Base-by-base conservation (phyloP, 306 rosid genomes). In the Carpinus viminea region DNA sequence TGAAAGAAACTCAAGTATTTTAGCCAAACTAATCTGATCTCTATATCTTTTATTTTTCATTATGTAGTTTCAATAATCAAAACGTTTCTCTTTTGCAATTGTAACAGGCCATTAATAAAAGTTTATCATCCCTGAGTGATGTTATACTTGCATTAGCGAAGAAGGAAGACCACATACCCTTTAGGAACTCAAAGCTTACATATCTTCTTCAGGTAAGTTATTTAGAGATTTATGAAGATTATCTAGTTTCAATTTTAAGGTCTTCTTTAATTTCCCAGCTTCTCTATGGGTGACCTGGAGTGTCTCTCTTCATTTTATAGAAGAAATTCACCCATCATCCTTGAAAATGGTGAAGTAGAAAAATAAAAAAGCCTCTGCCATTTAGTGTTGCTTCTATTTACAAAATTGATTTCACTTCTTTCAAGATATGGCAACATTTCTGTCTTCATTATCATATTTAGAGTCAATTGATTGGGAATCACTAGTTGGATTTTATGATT, bases 111-210 rank as follows among this genome's bases (percentile, higher is more conserved):
- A 95, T 95, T 78, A 95, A 95, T 73, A 91, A 85, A 83, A 95
- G 99, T 79, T 69, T 95, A 50, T 95, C 99, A 59, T 95, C 92
- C 50, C 81, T 95, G 68, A 93, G 97, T 75, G 99, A 95, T 76
- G 99, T 95, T 38, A 95, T 95, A 86, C 93, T 93, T 80, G 79
- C 99, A 60, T 86, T 95, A 91, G 98, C 98, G 77, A 95, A 93
- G 92, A 93, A 93, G 90, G 98, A 95, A 73, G 99, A 95, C 54
- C 89, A 95, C 48, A 79, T 95, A 20, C 99, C 99, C 65, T 95
- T 88, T 85, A 83, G 99, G 79, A 93, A 95, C 92, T 95, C 99
- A 26, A 95, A 93, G 85, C 99, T 95, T 36, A 95, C 99, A 53
- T 95, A 95, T 84, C 93, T 95, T 74, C 99, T 95, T 79, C 99